Evolutionary conservation across 2,329 filamentous ascomycete species (phyloP), one percentile per base, ranked within the genome.

Genomic region (Onygena corvina): DNA sequence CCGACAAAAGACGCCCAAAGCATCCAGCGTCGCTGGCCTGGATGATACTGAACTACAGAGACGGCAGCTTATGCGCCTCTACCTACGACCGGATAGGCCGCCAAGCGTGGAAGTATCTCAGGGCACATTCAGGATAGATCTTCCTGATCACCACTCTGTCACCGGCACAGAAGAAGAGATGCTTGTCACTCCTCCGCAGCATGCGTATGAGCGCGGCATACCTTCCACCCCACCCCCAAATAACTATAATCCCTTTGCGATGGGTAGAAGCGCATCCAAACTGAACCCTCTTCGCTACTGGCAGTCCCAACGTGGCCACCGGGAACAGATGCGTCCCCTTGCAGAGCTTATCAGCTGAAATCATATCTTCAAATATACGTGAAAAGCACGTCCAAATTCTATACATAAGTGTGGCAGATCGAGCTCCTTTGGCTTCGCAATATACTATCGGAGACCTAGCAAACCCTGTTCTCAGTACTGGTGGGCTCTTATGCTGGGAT

Each of bases 41-140:
- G 50, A 65, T 34, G 64, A 59, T 2, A 62, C 64, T 18, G 66
- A 69, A 46, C 65, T 69, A 47, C 61, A 65, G 57, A 64, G 68
- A 48, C 64, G 67, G 29, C 63, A 61, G 30, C 64, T 69, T 47
- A 54, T 68, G 21, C 61, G 63, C 29, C 59, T 65, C 9, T 55
- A 69, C 14, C 51, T 68, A 18, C 57, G 61, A 4, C 54, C 57
- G 4, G 52, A 54, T 4, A 54, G 59, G 12, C 61, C 61, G 3
- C 57, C 60, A 5, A 58, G 54, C 5, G 56, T 59, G 2, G 58
- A 61, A n/a, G 50, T 56, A 3, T 47, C 53, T 6, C 58, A 59
- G 42, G 59, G 56, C 42, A 63, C 60, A n/a, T 63, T 61, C 46
- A 50, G 54, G 20, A 59, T 63, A 36, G 57, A 60, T 29, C 50